A percentile compares a stretch with the other conserved stretches of the same genome.
These are phyloP conservation scores for Cutaneotrichosporon cyanovorans DNA, from an alignment of 1,284 basidiomycete species.

Conservation along the genomic window DNA sequence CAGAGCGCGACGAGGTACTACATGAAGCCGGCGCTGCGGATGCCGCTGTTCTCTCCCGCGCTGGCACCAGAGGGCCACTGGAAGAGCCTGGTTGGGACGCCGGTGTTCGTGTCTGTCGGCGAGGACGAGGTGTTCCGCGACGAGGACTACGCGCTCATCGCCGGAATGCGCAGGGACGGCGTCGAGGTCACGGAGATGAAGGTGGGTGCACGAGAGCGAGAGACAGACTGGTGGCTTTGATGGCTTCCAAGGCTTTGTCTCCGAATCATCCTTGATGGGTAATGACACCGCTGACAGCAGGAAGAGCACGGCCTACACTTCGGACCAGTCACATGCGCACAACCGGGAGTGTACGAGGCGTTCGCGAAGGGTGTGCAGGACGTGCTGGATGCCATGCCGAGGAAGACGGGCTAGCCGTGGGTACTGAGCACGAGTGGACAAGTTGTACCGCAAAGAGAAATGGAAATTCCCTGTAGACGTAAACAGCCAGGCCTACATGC, in stretches of 20 bases:
- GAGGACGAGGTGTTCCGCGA: constrained; percentile 30
- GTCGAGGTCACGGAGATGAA: constrained; percentile 18
- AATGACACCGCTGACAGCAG: not conserved
- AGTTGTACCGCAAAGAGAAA: too few relatives aligned
- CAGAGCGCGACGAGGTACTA: constrained; percentile 17
- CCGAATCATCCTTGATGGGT: too few relatives aligned
- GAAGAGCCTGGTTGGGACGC: constrained; percentile 16
- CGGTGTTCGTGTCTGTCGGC: constrained; percentile 31
- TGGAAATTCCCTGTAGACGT: too few relatives aligned
- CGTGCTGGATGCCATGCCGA: not conserved
- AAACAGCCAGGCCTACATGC: too few relatives aligned
- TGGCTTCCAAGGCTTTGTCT: too few relatives aligned
- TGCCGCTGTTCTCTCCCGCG: constrained; percentile 20
- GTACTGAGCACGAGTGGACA: too few relatives aligned
- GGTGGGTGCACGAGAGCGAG: constrained; percentile 2
- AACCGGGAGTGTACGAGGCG: not conserved
- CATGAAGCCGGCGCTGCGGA: not conserved
- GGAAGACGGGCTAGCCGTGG: too few relatives aligned
- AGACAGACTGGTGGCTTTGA: too few relatives aligned
- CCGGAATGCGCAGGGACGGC: constrained; percentile 27
- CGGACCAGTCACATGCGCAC: not conserved
- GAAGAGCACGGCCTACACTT: constrained; percentile 1
- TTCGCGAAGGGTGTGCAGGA: not conserved
- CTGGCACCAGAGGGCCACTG: constrained; percentile 14
- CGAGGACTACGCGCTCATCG: constrained; percentile 24